phyloP scores from a whole-genome alignment of 768 basidiomycete genomes.

The Boletellus emodensis region DNA sequence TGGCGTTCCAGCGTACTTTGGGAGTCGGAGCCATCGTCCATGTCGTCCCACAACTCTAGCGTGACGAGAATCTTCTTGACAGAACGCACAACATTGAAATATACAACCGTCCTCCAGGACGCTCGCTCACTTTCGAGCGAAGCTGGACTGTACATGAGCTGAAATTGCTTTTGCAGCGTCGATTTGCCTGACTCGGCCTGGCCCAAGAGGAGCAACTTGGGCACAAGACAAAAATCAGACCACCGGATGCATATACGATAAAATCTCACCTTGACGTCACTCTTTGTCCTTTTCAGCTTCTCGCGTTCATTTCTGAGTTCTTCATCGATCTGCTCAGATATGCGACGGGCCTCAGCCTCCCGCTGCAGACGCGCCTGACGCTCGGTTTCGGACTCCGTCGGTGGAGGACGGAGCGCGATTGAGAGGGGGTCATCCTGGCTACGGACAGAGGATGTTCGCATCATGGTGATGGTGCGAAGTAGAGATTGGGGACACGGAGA shows the following conservation, averaged over 20 bases:
- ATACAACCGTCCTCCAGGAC: conserved; percentile 71
- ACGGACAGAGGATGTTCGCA: conserved; percentile 69
- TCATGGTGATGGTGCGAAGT: conserved; percentile 40
- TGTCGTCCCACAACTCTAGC: conserved; percentile 59
- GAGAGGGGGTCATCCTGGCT: conserved; percentile 76
- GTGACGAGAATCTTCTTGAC: conserved; percentile 65
- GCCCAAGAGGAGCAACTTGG: conserved; percentile 66
- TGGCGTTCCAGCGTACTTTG: conserved; percentile 33
- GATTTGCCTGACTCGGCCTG: conserved; percentile 79
- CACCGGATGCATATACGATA: neutral
- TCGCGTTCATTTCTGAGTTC: conserved; percentile 69
- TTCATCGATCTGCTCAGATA: conserved; percentile 82
- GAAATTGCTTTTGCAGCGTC: conserved; percentile 75
- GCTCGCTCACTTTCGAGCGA: conserved; percentile 65
- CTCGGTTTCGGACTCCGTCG: conserved; percentile 62
- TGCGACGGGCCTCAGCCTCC: conserved; percentile 71
- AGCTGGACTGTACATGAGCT: conserved; percentile 74
- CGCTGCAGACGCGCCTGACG: conserved; percentile 54
- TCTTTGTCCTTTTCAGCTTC: conserved; percentile 56
- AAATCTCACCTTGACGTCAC: conserved; percentile 65
- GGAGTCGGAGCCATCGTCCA: conserved; percentile 47
- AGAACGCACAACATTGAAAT: conserved; percentile 71
- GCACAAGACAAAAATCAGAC: conserved; percentile 19
- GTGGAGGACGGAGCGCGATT: conserved; percentile 59
- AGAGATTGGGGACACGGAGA: conserved; percentile 12